Evolutionary conservation across 108 stramenopile species (phyloP).

Genomic region (Aurantiochytrium sp.): DNA sequence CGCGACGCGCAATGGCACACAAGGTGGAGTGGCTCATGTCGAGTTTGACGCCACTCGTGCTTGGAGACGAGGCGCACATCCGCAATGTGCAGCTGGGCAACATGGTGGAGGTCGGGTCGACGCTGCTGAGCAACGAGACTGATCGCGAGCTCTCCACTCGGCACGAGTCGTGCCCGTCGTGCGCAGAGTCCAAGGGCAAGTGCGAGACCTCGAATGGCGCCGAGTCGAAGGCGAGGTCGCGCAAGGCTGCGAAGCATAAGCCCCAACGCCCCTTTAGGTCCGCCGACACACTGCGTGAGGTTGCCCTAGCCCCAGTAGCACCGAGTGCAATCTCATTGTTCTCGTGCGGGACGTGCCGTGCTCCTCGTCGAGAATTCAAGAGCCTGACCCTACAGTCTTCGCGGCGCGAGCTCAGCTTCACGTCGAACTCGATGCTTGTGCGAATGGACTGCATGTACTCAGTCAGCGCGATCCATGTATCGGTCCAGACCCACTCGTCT

Average conservation of each 20-base stretch:
- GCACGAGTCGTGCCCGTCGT: no score
- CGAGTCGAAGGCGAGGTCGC: no score
- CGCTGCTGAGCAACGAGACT: no score
- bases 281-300: background rate
- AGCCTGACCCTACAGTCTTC: background rate
- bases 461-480: background rate
- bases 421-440: background rate
- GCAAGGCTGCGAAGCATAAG: no score
- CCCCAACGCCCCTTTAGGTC: no score
- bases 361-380: background rate
- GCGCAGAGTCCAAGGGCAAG: no score
- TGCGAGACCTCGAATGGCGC: no score
- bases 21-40: background rate
- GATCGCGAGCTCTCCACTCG: no score
- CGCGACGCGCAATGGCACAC: background rate
- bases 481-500: background rate
- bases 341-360: background rate
- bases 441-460: constrained; percentile 8
- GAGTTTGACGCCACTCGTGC: background rate
- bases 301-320: background rate
- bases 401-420: background rate
- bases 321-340: background rate
- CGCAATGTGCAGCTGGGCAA: background rate
- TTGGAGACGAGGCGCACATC: background rate
- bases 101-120: background rate